Conservation (phyloP, 148 eudicot species). For the Vaccinium macrocarpon region DNA sequence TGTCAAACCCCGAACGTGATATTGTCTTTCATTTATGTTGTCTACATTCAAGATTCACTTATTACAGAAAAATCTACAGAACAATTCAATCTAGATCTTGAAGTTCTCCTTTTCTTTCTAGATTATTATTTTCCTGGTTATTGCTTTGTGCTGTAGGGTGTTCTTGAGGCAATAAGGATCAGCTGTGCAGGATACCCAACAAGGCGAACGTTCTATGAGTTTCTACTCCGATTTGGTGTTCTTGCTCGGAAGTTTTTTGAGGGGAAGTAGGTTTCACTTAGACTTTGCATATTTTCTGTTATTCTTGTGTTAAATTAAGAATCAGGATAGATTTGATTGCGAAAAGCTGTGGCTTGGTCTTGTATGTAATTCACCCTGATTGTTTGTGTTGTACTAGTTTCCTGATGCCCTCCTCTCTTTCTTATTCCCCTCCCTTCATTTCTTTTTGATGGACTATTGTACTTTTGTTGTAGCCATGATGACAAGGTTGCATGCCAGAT, state of each 20-base stretch:
- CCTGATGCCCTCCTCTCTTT: constrained; percentile 13
- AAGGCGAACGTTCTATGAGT: constrained; percentile 88
- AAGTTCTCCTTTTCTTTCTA: not conserved
- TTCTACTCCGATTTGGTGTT: constrained; percentile 91
- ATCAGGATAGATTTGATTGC: not conserved
- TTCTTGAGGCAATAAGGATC: constrained; percentile 98
- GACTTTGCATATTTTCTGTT: not conserved
- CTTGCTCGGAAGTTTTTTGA: constrained; percentile 92
- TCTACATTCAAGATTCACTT: not conserved
- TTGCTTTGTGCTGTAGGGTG: constrained; percentile 63
- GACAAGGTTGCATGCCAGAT: constrained; percentile 86
- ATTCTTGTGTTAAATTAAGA: not conserved
- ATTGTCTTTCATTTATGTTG: constrained; percentile 9
- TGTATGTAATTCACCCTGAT: not conserved
- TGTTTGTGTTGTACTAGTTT: not conserved
- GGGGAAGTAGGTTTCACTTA: constrained; percentile 61
- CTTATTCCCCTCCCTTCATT: not conserved
- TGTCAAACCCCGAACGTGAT: constrained; percentile 7
- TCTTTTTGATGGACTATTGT: constrained; percentile 4
- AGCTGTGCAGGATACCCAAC: constrained; percentile 99
- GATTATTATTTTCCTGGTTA: constrained; percentile 5
- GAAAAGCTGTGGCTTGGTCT: not conserved
- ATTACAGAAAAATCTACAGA: not conserved
- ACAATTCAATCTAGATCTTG: not conserved
- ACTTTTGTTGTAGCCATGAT: constrained; percentile 50